These are phyloP conservation scores for Toxicodendron radicans DNA, from an alignment of 345 rosid species.

Conservation along the genomic window DNA sequence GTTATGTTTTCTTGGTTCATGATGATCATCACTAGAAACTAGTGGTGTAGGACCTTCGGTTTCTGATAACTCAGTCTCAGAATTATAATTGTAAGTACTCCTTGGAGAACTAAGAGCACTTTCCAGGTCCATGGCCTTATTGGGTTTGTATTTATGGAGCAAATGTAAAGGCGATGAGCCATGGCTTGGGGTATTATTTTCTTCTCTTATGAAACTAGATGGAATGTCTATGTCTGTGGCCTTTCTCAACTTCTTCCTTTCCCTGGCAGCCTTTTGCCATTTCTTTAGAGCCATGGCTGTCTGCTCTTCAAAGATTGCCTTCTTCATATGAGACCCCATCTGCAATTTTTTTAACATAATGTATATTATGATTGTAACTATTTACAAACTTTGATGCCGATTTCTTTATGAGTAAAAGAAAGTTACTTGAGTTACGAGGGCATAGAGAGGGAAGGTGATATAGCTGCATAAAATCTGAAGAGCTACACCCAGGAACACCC, in stretches of 20 bases:
- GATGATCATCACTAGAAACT: not conserved
- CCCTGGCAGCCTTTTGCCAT: constrained; percentile 44
- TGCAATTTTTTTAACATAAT: constrained; percentile 9
- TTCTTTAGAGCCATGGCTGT: constrained; percentile 39
- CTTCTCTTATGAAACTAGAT: constrained; percentile 28
- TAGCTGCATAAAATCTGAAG: constrained; percentile 45
- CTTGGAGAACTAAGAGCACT: constrained; percentile 27
- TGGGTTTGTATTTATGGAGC: constrained; percentile 31
- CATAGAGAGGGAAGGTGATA: constrained; percentile 46
- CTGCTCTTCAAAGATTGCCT: constrained; percentile 52
- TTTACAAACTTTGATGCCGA: too few species aligned
- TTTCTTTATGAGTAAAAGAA: not conserved
- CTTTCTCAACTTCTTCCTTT: constrained; percentile 33
- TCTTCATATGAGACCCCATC: constrained; percentile 57
- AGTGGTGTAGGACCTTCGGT: constrained; percentile 2
- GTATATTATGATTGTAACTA: too few species aligned
- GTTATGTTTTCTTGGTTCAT: not conserved
- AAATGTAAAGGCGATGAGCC: constrained; percentile 38
- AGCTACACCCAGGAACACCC: constrained; percentile 30
- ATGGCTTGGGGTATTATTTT: constrained; percentile 28
- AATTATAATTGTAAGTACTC: constrained; percentile 12
- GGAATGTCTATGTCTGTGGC: too few species aligned
- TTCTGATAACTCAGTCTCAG: constrained; percentile 38
- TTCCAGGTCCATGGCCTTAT: constrained; percentile 27
- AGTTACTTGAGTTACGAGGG: constrained; percentile 42